These are phyloP conservation scores for Aspergillus conjunctus DNA, from an alignment of 495 filamentous ascomycete genomes.

Conservation along the genomic window DNA sequence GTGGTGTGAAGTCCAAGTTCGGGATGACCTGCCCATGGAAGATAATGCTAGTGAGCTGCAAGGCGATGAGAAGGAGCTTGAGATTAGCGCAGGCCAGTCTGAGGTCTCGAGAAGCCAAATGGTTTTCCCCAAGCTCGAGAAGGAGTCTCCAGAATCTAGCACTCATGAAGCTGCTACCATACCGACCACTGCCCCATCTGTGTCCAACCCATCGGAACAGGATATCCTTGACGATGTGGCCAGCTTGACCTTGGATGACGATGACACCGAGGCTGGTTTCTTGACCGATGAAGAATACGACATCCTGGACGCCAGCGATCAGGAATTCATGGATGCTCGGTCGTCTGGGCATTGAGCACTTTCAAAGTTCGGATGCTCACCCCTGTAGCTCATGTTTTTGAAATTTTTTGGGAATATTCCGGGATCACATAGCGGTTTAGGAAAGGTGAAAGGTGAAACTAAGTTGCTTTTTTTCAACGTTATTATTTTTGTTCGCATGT, in stretches of 20 bases:
- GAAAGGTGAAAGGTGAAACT: constrained; percentile 17
- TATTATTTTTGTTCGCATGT: neutral
- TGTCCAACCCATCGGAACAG: constrained; percentile 48
- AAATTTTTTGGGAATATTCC: constrained; percentile 10
- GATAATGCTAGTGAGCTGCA: constrained; percentile 20
- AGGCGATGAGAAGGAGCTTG: constrained; percentile 27
- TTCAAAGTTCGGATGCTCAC: neutral
- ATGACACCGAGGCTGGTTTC: constrained; percentile 62
- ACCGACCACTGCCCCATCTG: constrained; percentile 35
- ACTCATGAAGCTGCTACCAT: constrained; percentile 60
- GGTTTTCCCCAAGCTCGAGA: constrained; percentile 96
- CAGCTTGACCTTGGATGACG: constrained; percentile 62
- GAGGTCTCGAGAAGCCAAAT: constrained; percentile 63
- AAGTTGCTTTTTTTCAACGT: constrained; percentile 11
- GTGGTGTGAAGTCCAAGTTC: constrained; percentile 90
- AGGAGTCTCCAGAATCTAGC: constrained; percentile 85
- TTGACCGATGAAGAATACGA: constrained; percentile 98
- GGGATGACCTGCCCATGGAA: constrained; percentile 19
- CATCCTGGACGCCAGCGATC: constrained; percentile 91
- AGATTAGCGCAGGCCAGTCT: constrained; percentile 23
- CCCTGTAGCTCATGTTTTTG: constrained; percentile 8
- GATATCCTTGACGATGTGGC: constrained; percentile 70
- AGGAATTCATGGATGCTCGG: constrained; percentile 66
- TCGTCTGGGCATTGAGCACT: constrained; percentile 33
- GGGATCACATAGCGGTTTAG: constrained; percentile 12